phyloP scores from a whole-genome alignment of 352 stramenopile species.

The Chrysophaeum taylorii region DNA sequence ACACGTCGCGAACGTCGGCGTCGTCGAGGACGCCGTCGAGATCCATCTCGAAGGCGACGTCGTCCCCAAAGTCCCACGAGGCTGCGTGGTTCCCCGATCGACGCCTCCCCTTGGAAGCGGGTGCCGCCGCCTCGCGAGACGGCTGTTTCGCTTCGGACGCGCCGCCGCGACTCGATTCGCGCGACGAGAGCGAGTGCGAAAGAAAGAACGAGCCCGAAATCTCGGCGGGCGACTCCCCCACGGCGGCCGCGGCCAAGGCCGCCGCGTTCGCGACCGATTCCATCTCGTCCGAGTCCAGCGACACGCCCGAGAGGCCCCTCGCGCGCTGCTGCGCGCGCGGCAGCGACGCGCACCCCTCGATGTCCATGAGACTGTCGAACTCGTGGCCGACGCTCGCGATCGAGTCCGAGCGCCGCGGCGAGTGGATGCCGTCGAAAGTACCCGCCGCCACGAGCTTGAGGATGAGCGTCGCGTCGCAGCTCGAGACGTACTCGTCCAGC shows the following conservation, averaged over 20 bases:
- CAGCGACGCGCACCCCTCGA: not conserved
- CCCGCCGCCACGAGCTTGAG: not conserved
- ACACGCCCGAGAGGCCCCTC: too few relatives aligned
- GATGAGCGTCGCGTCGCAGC: not conserved
- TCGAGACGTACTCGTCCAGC: not conserved
- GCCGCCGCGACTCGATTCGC: too few relatives aligned
- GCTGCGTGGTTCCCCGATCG: not conserved
- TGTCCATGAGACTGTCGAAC: conserved; percentile 8
- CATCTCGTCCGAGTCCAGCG: not conserved
- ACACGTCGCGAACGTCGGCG: not conserved
- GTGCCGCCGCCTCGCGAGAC: too few relatives aligned
- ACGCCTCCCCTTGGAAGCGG: too few relatives aligned
- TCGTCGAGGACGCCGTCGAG: not conserved
- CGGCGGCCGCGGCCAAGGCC: not conserved
- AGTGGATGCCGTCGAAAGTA: not conserved
- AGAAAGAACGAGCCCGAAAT: too few relatives aligned
- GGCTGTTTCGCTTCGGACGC: too few relatives aligned
- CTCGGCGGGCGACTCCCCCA: too few relatives aligned
- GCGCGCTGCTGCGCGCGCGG: too few relatives aligned
- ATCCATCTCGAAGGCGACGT: conserved; percentile 4
- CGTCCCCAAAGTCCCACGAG: not conserved
- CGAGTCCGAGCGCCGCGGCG: not conserved
- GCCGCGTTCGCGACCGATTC: not conserved
- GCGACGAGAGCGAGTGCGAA: too few relatives aligned
- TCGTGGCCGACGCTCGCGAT: not conserved